phyloP scores from a whole-genome alignment of 2,329 filamentous ascomycete species.

The Fusarium brachygibbosum region DNA sequence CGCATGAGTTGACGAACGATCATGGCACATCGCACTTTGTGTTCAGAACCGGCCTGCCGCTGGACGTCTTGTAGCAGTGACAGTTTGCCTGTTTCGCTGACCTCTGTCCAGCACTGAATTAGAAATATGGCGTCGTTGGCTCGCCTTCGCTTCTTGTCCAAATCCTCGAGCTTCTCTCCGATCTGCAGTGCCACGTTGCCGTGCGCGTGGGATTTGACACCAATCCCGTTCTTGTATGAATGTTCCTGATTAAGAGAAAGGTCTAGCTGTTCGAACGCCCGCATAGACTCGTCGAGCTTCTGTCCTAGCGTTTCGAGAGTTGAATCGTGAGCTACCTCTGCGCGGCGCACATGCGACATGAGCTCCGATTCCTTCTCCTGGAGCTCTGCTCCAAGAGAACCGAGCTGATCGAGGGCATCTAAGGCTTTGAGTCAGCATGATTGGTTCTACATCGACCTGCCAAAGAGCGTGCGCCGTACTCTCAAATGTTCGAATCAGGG shows the following conservation, averaged over 20 bases:
- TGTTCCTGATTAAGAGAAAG: slow-evolving; percentile 78
- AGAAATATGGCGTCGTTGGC: slow-evolving; percentile 95
- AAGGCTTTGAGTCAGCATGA: slow-evolving; percentile 26
- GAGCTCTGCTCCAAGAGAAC: slow-evolving; percentile 82
- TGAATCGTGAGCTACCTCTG: slow-evolving; percentile 91
- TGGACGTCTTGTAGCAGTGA: slow-evolving; percentile 90
- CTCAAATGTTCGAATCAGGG: slow-evolving; percentile 95
- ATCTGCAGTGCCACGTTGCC: slow-evolving; percentile 96
- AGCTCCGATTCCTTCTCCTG: slow-evolving; percentile 93
- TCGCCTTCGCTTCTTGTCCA: slow-evolving; percentile 90
- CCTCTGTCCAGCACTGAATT: slow-evolving; percentile 96
- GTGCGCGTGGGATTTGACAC: slow-evolving; percentile 65
- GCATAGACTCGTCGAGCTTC: slow-evolving; percentile 92
- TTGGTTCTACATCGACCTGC: neutral
- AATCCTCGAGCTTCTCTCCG: slow-evolving; percentile 90
- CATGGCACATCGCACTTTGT: slow-evolving; percentile 93
- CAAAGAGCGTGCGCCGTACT: slow-evolving; percentile 58
- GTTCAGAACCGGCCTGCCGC: slow-evolving; percentile 85
- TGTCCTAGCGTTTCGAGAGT: slow-evolving; percentile 88
- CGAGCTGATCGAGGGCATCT: slow-evolving; percentile 77
- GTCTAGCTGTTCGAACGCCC: slow-evolving; percentile 91
- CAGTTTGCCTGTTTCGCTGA: slow-evolving; percentile 89
- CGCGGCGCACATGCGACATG: slow-evolving; percentile 87
- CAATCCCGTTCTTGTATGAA: slow-evolving; percentile 52
- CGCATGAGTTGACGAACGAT: slow-evolving; percentile 94